Base-by-base conservation (phyloP, 176 grass and related monocot species). In the Triticum turgidum region DNA sequence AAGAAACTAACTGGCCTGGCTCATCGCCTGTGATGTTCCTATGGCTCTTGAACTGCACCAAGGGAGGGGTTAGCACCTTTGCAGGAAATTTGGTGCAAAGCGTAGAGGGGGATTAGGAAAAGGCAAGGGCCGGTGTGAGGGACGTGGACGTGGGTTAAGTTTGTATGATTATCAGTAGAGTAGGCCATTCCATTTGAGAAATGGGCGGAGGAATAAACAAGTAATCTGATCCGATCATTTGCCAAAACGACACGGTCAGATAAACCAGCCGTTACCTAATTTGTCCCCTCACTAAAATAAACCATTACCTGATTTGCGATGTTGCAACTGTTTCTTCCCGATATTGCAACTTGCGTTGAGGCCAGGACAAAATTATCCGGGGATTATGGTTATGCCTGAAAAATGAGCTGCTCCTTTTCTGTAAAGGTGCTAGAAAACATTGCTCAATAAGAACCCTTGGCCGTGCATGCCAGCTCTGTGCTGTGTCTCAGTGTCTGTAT, bases 21-120 rank as follows among this genome's bases (percentile, higher is more conserved):
- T 85, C 89, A 52, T 82, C 59, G 68, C 33, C 13, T 71, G 52
- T 39, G 63, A 73, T 61, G 84, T 82, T 80, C 81, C 61, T 1
- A 51, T 67, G 89, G 85, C 94, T 96, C 87, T 91, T 93, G 87
- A 85, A 21, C 67, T 59, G 82, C 8, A 21, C 80, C 84, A 89
- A 91, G 85, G 88, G 86, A 91, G 85, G 88, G 88, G 84, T 32
- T 86, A 82, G 7, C 66, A 29, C 65, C 59, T 41, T 34, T 77
- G 61, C 64, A 80, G 56, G 56, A 51, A 82, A 61, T 88, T 84
- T 63, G 77, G 87, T 84, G 85, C 76, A 70, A 87, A 84, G 38
- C 32, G 59, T 45, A 18, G 59, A n/a, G 20, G 15, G 38, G 33
- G 42, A 52, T 68, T 70, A 74, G 30, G 25, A 56, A 79, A 85